Evolutionary conservation across 257 asterid species (phyloP), one percentile per base, ranked within the genome.

Genomic region (Thymus mandschuricus): DNA sequence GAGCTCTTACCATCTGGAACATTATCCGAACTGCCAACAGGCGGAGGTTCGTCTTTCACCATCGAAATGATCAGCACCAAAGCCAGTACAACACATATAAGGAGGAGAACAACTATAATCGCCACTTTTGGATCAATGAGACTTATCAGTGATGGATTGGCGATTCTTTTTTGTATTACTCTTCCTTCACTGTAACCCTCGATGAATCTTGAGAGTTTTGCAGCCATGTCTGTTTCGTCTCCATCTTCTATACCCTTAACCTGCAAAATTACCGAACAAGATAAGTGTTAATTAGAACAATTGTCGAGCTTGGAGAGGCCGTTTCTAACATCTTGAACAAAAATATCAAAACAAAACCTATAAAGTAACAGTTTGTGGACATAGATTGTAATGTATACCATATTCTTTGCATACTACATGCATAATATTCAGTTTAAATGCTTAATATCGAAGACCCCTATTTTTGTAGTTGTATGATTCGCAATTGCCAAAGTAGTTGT

Each of bases 181-280:
- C 65, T 86, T 78, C 98, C 98, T 75, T 71, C 89, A 77, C 87
- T 84, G 62, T 88, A 92, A 40, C 95, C 88, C 80, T 87, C 82
- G 34, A 90, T 85, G 70, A 92, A 92, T 75, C 66, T 85, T 2
- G 92, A 86, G 63, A 90, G 75, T 66, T 81, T 87, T 64, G 82
- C 68, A 59, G 89, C 83, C 54, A 79, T 79, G 71, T 92, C 91
- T 27, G 84, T 81, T 78, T 84, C 96, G 9, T 82, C 88, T 40
- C 85, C 74, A 75, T 82, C 82, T 62, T 92, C 98, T 21, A 86
- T 86, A 66, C 95, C 96, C 5, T 74, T 74, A 45, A 92, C 98
- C 97, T 92, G 79, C 57, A 73, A 30, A 72, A 62, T n/a, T 28
- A 43, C 56, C 44, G 4, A 55, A 61, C 28, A 48, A 38, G 11